phyloP scores from a whole-genome alignment of 257 asterid genomes.

The Cruciata laevipes region DNA sequence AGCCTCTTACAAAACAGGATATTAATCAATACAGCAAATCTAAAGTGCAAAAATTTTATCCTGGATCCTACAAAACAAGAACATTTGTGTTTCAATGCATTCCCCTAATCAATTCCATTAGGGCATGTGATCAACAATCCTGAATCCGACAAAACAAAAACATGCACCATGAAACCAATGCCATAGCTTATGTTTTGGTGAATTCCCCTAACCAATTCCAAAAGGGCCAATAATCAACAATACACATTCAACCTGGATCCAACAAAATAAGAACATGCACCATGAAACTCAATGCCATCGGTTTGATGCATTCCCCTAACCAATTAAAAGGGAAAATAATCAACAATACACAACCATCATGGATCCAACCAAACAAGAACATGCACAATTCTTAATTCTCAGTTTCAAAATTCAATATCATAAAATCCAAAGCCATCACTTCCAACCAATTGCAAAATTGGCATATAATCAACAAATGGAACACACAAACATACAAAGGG shows the following conservation, averaged over 20 bases:
- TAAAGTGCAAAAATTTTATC: neutral
- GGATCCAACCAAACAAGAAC: neutral
- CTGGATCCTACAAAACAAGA: neutral
- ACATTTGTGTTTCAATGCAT: neutral
- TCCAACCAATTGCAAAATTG: neutral
- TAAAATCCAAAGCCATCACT: neutral
- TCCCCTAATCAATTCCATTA: too few species aligned
- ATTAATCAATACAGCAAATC: neutral
- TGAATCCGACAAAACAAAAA: neutral
- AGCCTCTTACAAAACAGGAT: neutral
- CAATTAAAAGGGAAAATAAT: neutral
- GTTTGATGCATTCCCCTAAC: neutral
- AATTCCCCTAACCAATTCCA: neutral
- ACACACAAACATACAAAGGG: neutral
- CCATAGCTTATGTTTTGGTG: too few species aligned
- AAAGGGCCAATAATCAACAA: neutral
- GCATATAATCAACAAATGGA: neutral
- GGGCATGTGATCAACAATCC: too few species aligned
- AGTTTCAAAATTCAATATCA: neutral
- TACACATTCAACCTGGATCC: neutral
- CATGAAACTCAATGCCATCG: neutral
- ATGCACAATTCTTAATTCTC: neutral
- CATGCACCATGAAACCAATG: too few species aligned
- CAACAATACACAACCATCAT: neutral
- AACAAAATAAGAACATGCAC: neutral